Conservation (phyloP, 768 basidiomycete genomes). For the Naganishia antarctica region DNA sequence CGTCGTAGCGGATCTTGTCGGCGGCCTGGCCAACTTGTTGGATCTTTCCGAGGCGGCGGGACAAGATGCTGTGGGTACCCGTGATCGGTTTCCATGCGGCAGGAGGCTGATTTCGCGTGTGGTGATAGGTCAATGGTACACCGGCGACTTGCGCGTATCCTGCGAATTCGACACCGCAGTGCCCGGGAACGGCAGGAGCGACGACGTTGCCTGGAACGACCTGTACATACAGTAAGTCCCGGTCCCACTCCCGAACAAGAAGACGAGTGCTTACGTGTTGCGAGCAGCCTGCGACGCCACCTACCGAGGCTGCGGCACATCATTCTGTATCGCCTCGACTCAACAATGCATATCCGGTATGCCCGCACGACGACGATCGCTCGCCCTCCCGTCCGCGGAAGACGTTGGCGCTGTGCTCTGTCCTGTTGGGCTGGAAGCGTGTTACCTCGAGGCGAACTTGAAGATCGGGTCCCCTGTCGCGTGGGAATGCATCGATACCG, state of each 20-base stretch:
- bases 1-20: neutral
- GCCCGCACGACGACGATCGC: neutral
- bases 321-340: neutral
- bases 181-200: slow-evolving; percentile 2
- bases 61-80: neutral
- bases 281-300: neutral
- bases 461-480: neutral
- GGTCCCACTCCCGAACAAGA: no score
- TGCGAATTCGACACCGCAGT: neutral
- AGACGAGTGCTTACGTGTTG: neutral
- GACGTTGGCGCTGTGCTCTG: neutral
- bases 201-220: slow-evolving; percentile 2
- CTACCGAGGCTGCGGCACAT: neutral
- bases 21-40: neutral
- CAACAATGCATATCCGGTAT: slow-evolving; percentile 11
- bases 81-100: no score
- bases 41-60: neutral
- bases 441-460: neutral
- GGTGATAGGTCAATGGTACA: neutral
- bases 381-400: neutral
- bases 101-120: neutral
- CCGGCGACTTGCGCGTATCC: slow-evolving; percentile 9
- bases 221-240: slow-evolving; percentile 6
- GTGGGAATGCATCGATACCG: slow-evolving; percentile 22
- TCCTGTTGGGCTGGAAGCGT: slow-evolving; percentile 1